Evolutionary conservation across 768 basidiomycete genomes (phyloP), one percentile per base, ranked within the genome.

Genomic region (Pleurotus platypus): DNA sequence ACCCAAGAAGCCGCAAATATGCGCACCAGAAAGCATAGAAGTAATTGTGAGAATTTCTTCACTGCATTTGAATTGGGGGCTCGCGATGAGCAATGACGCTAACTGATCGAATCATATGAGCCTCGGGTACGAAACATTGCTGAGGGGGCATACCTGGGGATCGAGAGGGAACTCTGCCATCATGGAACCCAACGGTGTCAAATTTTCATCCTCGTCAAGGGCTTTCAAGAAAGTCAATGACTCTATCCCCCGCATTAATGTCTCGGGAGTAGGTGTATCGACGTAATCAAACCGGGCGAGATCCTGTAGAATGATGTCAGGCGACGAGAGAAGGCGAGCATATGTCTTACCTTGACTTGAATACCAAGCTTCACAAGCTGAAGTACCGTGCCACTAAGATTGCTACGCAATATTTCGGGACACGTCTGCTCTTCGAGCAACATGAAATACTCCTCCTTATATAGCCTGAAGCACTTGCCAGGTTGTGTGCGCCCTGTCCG

Each of bases 81-180:
- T 95, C 62, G 87, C 82, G 60, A 98, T 92, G 50, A 98, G 81
- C 84, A 96, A 88, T 71, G 96, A 97, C 24, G 96, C 85, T 63
- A 97, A 79, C 86, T 92, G 56, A 30, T 30, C 11, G 9, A 50
- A 20, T 27, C 11, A 13, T 35, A 15, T 50, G 15, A 50, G 49
- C 49, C 13, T 35, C 15, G 20, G 15, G 8, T 11, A 16, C 13
- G 9, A 35, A 30, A 5, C 15, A 37, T 50, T 15, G 12, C 15
- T 22, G 30, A 39, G 37, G 39, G 30, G 15, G 57, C 78, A 35
- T 61, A 90, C 91, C 78, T 95, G 95, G 38, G 96, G 96, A 70
- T 98, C 96, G n/a, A 99, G 81, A 8, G 95, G 96, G 77, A 98
- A 98, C 63, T 97, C 94, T 0, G 96, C 96, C 96, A 98, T 98